Percentiles rank a stretch among this genome's conserved stretches.
Evolutionary conservation across 2,329 filamentous ascomycete species (phyloP).

Genomic region (Pseudogymnoascus sp.): DNA sequence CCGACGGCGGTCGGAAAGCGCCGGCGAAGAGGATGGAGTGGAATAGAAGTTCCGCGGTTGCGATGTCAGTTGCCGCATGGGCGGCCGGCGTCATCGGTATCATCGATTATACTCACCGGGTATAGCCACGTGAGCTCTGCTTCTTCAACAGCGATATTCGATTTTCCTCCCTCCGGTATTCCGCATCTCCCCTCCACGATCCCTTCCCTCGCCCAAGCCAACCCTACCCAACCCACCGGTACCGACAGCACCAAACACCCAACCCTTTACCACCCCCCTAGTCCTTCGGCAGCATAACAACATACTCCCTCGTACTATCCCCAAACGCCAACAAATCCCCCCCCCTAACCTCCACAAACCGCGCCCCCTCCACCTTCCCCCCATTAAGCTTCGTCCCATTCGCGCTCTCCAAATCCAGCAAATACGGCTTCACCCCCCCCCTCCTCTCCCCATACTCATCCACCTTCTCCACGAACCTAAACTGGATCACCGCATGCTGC

Average conservation of each 20-base stretch:
- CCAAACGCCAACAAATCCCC: conserved; percentile 88
- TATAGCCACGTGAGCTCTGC: background rate
- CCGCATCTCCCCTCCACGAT: background rate
- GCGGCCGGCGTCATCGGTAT: background rate
- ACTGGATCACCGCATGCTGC: conserved; percentile 93
- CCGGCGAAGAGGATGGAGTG: background rate
- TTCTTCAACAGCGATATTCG: background rate
- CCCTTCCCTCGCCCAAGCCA: background rate
- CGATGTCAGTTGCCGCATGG: background rate
- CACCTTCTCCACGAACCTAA: conserved; percentile 71
- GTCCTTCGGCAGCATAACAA: conserved; percentile 64
- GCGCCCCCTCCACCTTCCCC: conserved; percentile 59
- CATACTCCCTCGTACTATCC: conserved; percentile 82
- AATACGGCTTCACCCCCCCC: conserved; percentile 73
- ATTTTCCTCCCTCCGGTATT: background rate
- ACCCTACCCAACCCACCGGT: background rate
- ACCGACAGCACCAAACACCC: background rate
- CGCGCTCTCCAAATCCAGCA: conserved; percentile 88
- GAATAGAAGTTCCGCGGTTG: background rate
- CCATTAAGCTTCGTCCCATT: conserved; percentile 84
- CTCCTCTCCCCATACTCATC: conserved; percentile 82
- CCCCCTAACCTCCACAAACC: conserved; percentile 78
- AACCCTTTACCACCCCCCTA: conserved; percentile 8
- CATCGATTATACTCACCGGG: background rate
- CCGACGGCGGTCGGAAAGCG: background rate